Base-by-base conservation (phyloP, 345 rosid genomes). In the Citrus hindsii region DNA sequence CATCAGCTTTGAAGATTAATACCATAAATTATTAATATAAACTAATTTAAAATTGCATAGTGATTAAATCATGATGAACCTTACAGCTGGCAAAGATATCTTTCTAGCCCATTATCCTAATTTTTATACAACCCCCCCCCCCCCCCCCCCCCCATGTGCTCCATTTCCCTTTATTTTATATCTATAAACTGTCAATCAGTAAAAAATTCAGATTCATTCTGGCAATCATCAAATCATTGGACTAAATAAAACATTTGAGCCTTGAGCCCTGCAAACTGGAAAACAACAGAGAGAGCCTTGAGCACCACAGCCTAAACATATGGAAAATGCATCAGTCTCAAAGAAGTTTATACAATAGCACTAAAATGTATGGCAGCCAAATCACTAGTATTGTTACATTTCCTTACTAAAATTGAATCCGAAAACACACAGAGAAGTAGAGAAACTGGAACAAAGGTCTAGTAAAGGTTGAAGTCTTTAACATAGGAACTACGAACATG, bases 11-110 rank as follows among this genome's bases (percentile, higher is more conserved):
- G 9, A 14, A 25, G 72, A 25, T 33, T 35, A 66, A 66, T 19
- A 21, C 38, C 22, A 4, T 14, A 63, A 28, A 27, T 27, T 14
- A 14, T 4, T 28, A 63, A 14, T 10, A 14, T 3, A 62, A 62
- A 28, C 35, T 19, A 12, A 1, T 6, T n/a, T 61, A 56, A 69
- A 37, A 59, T 75, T 59, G 22, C 42, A 7, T 25, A 33, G 77
- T 60, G 62, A 79, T 73, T 21, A 53, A 79, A 58, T 32, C 77
- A 48, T 76, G 76, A 79, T 66, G 67, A 37, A 24, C 75, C 75
- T 51, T 58, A 30, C 61, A 68, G 85, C 83, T 83, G 83, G 67
- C 83, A 73, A 53, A 38, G 33, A 37, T 33, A 61, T 27, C 53
- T 27, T 48, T 48, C 24, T 28, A 27, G 51, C 25, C 25, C 40